phyloP scores from a whole-genome alignment of 192 early-diverging fungal genomes.

The Diversispora eburnea region DNA sequence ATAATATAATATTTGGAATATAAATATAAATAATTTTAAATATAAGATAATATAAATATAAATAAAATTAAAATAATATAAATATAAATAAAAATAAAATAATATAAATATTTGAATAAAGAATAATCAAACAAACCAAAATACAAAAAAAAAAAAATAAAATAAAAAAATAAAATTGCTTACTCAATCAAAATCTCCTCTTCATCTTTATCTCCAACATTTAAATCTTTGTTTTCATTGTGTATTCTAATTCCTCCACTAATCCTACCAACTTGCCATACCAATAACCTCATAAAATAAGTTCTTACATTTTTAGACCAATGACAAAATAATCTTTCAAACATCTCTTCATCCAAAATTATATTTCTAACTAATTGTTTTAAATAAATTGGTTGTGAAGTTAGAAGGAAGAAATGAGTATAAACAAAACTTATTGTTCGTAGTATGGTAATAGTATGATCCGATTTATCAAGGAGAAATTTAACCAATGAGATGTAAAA shows the following conservation, averaged over 20 bases:
- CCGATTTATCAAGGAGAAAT: slow-evolving; percentile 38
- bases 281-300: slow-evolving; percentile 45
- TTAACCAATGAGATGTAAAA: slow-evolving; percentile 42
- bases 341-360: slow-evolving; percentile 37
- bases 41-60: background rate
- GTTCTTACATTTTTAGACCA: slow-evolving; percentile 50
- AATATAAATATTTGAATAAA: background rate
- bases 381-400: slow-evolving; percentile 34
- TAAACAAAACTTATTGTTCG: slow-evolving; percentile 49
- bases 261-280: slow-evolving; percentile 45
- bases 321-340: slow-evolving; percentile 48
- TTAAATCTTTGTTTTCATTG: slow-evolving; percentile 1
- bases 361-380: slow-evolving; percentile 39
- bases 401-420: slow-evolving; percentile 46
- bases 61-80: too few species aligned
- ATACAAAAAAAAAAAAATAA: too few species aligned
- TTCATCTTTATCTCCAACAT: slow-evolving; percentile 5
- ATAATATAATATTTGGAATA: too few species aligned
- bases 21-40: background rate
- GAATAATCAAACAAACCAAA: background rate
- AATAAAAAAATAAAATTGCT: background rate
- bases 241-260: background rate
- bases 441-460: slow-evolving; percentile 48
- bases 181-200: slow-evolving; percentile 20
- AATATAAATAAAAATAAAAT: too few species aligned